Evolutionary conservation across 176 grass and related monocot species (phyloP).

Genomic region (Hordeum vulgare): MorexV3_pseudomolecules_assembly NC_058522.1:547275581-547276080

Average conservation of each 20-base stretch:
- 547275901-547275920: slow-evolving; percentile 11
- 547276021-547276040: slow-evolving; percentile 15
- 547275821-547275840: background rate
- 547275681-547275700: background rate
- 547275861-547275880: slow-evolving; percentile 10
- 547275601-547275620: background rate
- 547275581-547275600: background rate
- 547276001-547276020: slow-evolving; percentile 16
- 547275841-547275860: background rate
- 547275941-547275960: slow-evolving; percentile 2
- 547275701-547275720: background rate
- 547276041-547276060: slow-evolving; percentile 14
- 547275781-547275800: slow-evolving; percentile 2
- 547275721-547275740: background rate
- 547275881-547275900: slow-evolving; percentile 15
- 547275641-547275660: background rate
- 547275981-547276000: slow-evolving; percentile 5
- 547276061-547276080: slow-evolving; percentile 28
- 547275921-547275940: slow-evolving; percentile 9
- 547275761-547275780: slow-evolving; percentile 12
- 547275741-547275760: background rate
- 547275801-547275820: background rate
- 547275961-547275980: background rate
- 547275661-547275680: background rate
- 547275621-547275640: background rate